Evolutionary conservation across 108 stramenopile genomes (phyloP).

Genomic region (Nannochloropsis salina): DNA sequence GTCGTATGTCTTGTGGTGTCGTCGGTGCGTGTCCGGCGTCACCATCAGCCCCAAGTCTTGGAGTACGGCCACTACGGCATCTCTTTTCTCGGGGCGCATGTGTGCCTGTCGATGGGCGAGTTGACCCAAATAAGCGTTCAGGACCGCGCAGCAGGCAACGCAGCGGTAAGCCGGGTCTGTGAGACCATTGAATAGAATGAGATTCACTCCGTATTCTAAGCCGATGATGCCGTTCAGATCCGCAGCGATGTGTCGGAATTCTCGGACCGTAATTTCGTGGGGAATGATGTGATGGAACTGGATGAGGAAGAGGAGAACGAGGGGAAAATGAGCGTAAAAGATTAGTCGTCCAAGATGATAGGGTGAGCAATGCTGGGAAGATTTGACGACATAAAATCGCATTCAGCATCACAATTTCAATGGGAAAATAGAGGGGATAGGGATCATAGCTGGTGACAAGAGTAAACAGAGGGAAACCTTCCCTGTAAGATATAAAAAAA

Average conservation of each 20-base stretch:
- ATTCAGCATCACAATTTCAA: background rate
- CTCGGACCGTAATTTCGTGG: background rate
- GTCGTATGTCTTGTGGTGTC: slow-evolving; percentile 17
- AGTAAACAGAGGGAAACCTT: background rate
- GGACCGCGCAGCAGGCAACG: background rate
- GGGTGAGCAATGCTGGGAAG: background rate
- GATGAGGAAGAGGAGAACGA: background rate
- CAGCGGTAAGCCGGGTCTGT: background rate
- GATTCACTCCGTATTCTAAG: background rate
- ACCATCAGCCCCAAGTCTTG: background rate
- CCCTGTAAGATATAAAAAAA: background rate
- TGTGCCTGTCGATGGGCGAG: background rate
- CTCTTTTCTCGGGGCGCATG: background rate
- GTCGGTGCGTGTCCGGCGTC: slow-evolving; percentile 15
- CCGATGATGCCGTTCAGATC: slow-evolving; percentile 10
- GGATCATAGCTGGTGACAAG: background rate
- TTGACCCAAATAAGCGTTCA: slow-evolving; percentile 11
- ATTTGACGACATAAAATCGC: background rate
- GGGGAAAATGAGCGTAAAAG: background rate
- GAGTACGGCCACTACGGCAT: background rate
- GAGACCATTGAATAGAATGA: background rate
- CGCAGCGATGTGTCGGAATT: background rate
- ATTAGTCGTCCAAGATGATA: too few species aligned
- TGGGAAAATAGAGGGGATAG: background rate
- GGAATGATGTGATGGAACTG: slow-evolving; percentile 15